These are phyloP conservation scores for Phytophthora capsici DNA, from an alignment of 352 stramenopile genomes.

Conservation along the genomic window DNA sequence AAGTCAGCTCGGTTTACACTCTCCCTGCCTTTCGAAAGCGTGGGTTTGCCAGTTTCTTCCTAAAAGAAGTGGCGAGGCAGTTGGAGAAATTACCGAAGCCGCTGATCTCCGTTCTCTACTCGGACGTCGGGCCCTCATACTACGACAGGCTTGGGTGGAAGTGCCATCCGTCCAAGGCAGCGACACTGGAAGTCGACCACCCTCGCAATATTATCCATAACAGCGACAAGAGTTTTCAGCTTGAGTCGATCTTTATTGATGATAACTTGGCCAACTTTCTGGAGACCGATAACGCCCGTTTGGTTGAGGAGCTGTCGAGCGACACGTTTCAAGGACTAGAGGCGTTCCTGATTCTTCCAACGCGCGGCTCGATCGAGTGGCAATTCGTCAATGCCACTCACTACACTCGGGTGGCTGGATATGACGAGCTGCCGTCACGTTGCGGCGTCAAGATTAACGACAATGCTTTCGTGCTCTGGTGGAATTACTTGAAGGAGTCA, in stretches of 20 bases:
- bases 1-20: slow-evolving; percentile 67
- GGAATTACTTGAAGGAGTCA: slow-evolving; percentile 59
- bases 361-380: slow-evolving; percentile 61
- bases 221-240: slow-evolving; percentile 8
- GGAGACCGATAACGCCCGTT: slow-evolving; percentile 39
- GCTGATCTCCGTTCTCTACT: slow-evolving; percentile 55
- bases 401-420: slow-evolving; percentile 42
- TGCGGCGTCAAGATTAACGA: slow-evolving; percentile 46
- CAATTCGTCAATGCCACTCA: slow-evolving; percentile 55
- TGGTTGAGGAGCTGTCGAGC: slow-evolving; percentile 38
- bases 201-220: slow-evolving; percentile 13
- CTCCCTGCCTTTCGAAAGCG: slow-evolving; percentile 47
- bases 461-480: slow-evolving; percentile 61
- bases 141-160: slow-evolving; percentile 66
- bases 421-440: slow-evolving; percentile 38
- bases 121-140: slow-evolving; percentile 57
- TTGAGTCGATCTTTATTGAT: slow-evolving; percentile 39
- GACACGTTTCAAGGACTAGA: slow-evolving; percentile 29
- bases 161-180: slow-evolving; percentile 42
- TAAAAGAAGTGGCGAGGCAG: slow-evolving; percentile 36
- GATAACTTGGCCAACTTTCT: slow-evolving; percentile 45
- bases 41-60: slow-evolving; percentile 54
- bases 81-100: slow-evolving; percentile 34
- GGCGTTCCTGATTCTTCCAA: slow-evolving; percentile 49
- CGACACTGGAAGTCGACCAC: slow-evolving; percentile 35